phyloP scores from a whole-genome alignment of 1,284 basidiomycete species.

The Agroathelia rolfsii region DNA sequence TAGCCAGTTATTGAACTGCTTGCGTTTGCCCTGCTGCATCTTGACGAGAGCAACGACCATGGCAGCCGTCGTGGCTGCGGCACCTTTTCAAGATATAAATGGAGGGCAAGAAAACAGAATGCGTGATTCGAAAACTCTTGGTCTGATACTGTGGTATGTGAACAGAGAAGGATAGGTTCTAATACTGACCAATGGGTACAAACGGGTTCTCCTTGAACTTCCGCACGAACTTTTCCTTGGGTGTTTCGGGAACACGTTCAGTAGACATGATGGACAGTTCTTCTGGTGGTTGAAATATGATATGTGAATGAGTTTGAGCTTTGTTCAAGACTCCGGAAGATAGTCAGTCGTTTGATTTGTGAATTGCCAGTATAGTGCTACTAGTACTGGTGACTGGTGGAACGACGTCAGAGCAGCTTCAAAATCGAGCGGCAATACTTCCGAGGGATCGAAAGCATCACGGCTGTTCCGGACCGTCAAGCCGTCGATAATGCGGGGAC shows the following conservation, averaged over 20 bases:
- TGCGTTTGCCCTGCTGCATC: slow-evolving; percentile 54
- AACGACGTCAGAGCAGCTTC: too few relatives aligned
- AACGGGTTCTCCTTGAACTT: slow-evolving; percentile 75
- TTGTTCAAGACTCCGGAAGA: too few relatives aligned
- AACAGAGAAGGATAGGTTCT: background rate
- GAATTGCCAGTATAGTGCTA: too few relatives aligned
- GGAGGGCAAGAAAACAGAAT: slow-evolving; percentile 5
- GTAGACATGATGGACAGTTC: slow-evolving; percentile 6
- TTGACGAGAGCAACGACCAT: slow-evolving; percentile 57
- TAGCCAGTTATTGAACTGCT: slow-evolving; percentile 70
- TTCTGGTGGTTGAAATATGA: too few relatives aligned
- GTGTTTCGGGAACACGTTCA: slow-evolving; percentile 32
- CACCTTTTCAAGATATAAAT: slow-evolving; percentile 33
- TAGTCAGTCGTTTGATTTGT: too few relatives aligned
- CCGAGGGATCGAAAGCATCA: too few relatives aligned
- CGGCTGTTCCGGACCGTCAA: too few relatives aligned
- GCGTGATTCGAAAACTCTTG: slow-evolving; percentile 1
- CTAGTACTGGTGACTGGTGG: too few relatives aligned
- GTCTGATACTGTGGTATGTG: too few relatives aligned
- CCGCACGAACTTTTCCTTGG: slow-evolving; percentile 51
- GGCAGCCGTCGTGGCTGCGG: slow-evolving; percentile 55
- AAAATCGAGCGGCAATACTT: too few relatives aligned
- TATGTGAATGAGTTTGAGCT: too few relatives aligned
- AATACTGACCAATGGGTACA: slow-evolving; percentile 60
- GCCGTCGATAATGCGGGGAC: too few relatives aligned